Evolutionary conservation across 768 basidiomycete species (phyloP), one percentile per base, ranked within the genome.

Genomic region (Lentinula aciculospora): DNA sequence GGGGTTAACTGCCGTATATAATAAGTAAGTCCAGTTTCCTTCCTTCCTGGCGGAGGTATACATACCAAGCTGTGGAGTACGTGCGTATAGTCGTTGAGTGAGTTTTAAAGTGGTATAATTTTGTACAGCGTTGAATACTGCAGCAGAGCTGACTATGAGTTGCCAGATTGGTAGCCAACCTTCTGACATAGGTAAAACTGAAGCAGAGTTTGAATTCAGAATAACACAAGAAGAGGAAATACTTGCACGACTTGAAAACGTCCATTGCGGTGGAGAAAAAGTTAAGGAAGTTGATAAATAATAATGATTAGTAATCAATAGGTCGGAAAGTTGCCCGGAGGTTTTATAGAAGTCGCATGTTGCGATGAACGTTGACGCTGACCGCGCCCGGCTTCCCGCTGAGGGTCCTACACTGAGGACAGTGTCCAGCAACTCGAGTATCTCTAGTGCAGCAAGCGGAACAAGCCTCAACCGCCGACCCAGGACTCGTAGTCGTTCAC

Each of bases 161-260:
- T 94, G 89, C 94, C 94, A 98, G 69, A 84, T 80, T 1, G 93
- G 92, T 8, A 99, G 81, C 67, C 81, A 77, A 28, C 94, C 95
- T 7, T 74, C 73, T 13, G 76, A 73, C 48, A 83, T 73, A 0
- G 91, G 92, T 9, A 93, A 76, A 65, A 76, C 87, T 89, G 57
- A 27, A 9, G 28, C n/a, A 12, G n/a, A 3, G 21, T 28, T 13
- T 15, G 17, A 39, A 2, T n/a, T 39, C 17, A 39, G 37, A 39
- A 29, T 21, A 19, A 39, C 17, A 7, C 19, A 42, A 9, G 21
- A 44, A 23, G n/a, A n/a, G n/a, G n/a, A 44, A 23, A 44, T 44
- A 44, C 21, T 44, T 44, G 21, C 42, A 44, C 1, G 42, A 44
- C 21, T 44, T 44, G 42, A 44, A 21, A 21, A n/a, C 25, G 29